Conservation (phyloP, 352 stramenopile genomes). For the Pythium coloratum region DNA sequence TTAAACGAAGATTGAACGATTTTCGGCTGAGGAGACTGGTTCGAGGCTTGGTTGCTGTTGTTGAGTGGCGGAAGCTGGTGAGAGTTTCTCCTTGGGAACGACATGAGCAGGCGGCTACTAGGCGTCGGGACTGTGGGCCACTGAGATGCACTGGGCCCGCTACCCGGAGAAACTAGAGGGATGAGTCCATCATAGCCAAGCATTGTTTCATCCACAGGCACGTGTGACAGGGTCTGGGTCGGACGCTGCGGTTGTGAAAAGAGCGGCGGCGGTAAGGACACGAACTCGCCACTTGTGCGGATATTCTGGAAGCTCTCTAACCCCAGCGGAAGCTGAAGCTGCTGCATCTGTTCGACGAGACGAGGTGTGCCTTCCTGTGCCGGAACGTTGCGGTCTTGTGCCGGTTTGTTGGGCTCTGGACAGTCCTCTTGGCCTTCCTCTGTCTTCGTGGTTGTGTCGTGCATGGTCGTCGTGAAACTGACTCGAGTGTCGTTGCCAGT, state of each 20-base stretch:
- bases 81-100: not conserved
- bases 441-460: not conserved
- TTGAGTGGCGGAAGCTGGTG: not conserved
- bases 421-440: constrained; percentile 16
- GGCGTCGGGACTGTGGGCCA: not conserved
- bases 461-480: constrained; percentile 19
- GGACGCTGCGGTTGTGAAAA: constrained; percentile 5
- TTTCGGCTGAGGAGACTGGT: not conserved
- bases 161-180: not conserved
- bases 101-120: not conserved
- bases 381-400: not conserved
- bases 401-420: not conserved
- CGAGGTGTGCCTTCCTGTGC: not conserved
- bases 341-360: constrained; percentile 13
- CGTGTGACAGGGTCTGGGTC: constrained; percentile 6
- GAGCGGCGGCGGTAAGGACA: not conserved
- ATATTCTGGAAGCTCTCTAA: constrained; percentile 3
- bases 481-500: constrained; percentile 1
- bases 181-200: not conserved
- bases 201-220: not conserved
- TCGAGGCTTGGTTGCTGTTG: not conserved
- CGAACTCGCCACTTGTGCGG: not conserved
- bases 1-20: not conserved
- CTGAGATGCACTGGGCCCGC: not conserved
- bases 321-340: constrained; percentile 7